phyloP scores from a whole-genome alignment of 768 basidiomycete genomes.

The Ephemerocybe angulata region DNA sequence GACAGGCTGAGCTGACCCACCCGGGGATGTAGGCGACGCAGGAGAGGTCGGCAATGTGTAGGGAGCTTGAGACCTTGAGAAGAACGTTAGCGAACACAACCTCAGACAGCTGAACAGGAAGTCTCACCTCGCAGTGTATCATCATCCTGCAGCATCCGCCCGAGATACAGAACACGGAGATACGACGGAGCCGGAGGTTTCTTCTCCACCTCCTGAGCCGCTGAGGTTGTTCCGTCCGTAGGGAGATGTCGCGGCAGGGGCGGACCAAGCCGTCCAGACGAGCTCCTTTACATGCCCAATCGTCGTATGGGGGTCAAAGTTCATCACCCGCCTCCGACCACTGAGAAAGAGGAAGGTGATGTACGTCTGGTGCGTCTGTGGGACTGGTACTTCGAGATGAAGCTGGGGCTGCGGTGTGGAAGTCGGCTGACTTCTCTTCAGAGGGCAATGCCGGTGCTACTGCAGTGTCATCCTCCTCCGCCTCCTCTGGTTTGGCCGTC shows the following conservation, averaged over 20 bases:
- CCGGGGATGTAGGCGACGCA: constrained; percentile 3
- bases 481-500: too few relatives aligned
- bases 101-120: constrained; percentile 1
- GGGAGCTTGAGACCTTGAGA: constrained; percentile 36
- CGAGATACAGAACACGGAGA: constrained; percentile 73
- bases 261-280: constrained; percentile 82
- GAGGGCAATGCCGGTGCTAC: not conserved
- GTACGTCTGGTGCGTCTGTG: constrained; percentile 59
- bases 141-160: constrained; percentile 80
- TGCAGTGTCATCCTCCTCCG: not conserved
- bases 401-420: not conserved
- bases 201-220: constrained; percentile 63
- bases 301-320: constrained; percentile 71
- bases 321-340: constrained; percentile 63
- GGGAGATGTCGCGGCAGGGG: too few relatives aligned
- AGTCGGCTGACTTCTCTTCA: too few relatives aligned
- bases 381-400: constrained; percentile 29
- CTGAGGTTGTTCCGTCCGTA: constrained; percentile 16
- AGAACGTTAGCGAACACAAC: constrained; percentile 1
- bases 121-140: constrained; percentile 64
- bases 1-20: constrained; percentile 15
- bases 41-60: constrained; percentile 26
- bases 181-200: constrained; percentile 75
- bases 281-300: constrained; percentile 80
- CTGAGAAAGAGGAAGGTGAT: constrained; percentile 73